Evolutionary conservation across 1,139 yeast species (phyloP).

Genomic region (Lodderomyces parapsilosis): DNA sequence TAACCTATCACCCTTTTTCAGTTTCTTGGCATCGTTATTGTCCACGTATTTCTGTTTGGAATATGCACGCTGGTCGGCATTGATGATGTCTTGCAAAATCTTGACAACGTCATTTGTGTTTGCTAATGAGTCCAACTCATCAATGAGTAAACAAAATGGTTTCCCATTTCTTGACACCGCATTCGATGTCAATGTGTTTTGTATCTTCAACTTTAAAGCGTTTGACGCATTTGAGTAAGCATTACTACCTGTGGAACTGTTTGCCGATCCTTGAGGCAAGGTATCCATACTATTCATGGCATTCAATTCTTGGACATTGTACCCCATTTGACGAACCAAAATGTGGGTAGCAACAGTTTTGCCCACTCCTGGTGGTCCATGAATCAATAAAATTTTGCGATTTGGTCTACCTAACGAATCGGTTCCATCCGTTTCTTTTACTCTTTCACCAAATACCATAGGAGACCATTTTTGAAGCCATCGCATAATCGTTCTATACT

Average conservation of each 20-base stretch:
- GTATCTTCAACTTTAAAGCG: conserved; percentile 51
- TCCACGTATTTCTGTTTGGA: conserved; percentile 10
- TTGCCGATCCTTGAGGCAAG: conserved; percentile 24
- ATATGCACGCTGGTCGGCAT: conserved; percentile 56
- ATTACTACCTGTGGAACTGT: conserved; percentile 5
- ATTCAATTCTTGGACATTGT: conserved; percentile 77
- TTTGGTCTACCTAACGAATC: conserved; percentile 73
- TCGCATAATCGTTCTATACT: conserved; percentile 65
- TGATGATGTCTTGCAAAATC: conserved; percentile 59
- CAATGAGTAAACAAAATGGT: conserved; percentile 81
- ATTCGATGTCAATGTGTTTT: conserved; percentile 67
- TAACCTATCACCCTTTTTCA: conserved; percentile 32
- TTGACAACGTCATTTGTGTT: conserved; percentile 74
- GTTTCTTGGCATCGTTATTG: conserved; percentile 16
- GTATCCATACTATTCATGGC: conserved; percentile 71
- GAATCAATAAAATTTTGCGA: conserved; percentile 67
- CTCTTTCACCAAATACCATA: conserved; percentile 54
- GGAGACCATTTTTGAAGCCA: conserved; percentile 86
- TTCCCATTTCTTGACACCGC: conserved; percentile 50
- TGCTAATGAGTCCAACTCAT: conserved; percentile 88
- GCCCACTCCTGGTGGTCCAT: conserved; percentile 97
- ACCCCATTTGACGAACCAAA: conserved; percentile 80
- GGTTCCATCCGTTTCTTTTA: conserved; percentile 16
- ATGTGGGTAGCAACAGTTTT: conserved; percentile 89
- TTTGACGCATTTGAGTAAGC: conserved; percentile 22